Evolutionary conservation across 768 basidiomycete species (phyloP).

Genomic region (Tricholoma hemisulphureum): DNA sequence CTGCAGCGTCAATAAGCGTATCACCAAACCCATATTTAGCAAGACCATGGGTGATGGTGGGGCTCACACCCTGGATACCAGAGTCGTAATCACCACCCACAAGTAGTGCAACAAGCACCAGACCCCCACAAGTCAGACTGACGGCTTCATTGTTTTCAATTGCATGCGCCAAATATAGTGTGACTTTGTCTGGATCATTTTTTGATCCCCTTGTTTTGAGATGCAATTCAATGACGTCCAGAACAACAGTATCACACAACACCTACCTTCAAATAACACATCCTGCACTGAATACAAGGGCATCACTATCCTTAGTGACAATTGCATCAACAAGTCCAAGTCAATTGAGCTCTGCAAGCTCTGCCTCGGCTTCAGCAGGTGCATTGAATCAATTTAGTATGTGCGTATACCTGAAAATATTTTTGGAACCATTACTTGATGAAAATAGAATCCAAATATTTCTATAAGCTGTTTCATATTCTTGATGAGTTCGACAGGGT

Average conservation of each 20-base stretch:
- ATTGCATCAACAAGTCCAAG: conserved; percentile 44
- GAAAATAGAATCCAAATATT: conserved; percentile 42
- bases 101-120: conserved; percentile 59
- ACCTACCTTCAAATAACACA: conserved; percentile 39
- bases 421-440: conserved; percentile 15
- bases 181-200: background rate
- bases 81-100: conserved; percentile 67
- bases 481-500: conserved; percentile 20
- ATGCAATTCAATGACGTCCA: too few species aligned
- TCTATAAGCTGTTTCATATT: conserved; percentile 19
- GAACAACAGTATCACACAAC: too few species aligned
- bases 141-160: background rate
- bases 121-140: conserved; percentile 32
- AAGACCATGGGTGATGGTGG: conserved; percentile 52
- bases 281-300: conserved; percentile 44
- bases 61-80: conserved; percentile 49
- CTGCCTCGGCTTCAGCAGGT: conserved; percentile 57
- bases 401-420: too few species aligned
- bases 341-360: conserved; percentile 42
- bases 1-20: conserved; percentile 28
- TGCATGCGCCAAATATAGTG: background rate
- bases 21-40: conserved; percentile 62
- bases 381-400: conserved; percentile 33
- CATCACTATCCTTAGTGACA: conserved; percentile 48
- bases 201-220: background rate